Conservation (phyloP, 495 filamentous ascomycete genomes). For the Xylaria longipes region DNA sequence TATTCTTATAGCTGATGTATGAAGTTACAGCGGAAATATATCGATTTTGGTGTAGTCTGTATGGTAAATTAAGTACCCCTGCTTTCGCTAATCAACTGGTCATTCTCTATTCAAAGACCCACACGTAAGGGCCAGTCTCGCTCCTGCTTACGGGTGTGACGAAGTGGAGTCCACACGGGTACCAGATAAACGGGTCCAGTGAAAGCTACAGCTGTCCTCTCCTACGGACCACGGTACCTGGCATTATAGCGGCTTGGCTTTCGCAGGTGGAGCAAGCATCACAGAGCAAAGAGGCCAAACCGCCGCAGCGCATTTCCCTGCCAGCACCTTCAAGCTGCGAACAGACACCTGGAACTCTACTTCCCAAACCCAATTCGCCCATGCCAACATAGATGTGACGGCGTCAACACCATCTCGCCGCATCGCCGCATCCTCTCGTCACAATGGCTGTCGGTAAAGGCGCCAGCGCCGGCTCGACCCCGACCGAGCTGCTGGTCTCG, state of each 20-base stretch:
- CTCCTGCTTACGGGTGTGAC: no score
- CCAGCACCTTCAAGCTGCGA: conserved; percentile 15
- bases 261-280: conserved; percentile 9
- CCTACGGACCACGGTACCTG: neutral
- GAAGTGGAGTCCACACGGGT: no score
- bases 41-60: no score
- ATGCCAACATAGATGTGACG: conserved; percentile 36
- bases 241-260: conserved; percentile 3
- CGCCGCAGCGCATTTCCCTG: neutral
- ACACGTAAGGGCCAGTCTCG: no score
- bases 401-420: conserved; percentile 24
- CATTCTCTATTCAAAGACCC: no score
- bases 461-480: conserved; percentile 31
- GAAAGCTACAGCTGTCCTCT: conserved; percentile 44
- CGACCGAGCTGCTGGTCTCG: conserved; percentile 47
- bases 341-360: conserved; percentile 25
- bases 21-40: no score
- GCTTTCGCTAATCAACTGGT: no score
- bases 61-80: no score
- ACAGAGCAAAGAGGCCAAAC: neutral
- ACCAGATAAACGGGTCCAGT: conserved; percentile 12
- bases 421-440: conserved; percentile 36
- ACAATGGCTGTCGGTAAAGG: conserved; percentile 37
- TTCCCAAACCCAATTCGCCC: conserved; percentile 18
- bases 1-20: no score